Base-by-base conservation (phyloP, 2,329 filamentous ascomycete species). In the Diaporthe citri region DNA sequence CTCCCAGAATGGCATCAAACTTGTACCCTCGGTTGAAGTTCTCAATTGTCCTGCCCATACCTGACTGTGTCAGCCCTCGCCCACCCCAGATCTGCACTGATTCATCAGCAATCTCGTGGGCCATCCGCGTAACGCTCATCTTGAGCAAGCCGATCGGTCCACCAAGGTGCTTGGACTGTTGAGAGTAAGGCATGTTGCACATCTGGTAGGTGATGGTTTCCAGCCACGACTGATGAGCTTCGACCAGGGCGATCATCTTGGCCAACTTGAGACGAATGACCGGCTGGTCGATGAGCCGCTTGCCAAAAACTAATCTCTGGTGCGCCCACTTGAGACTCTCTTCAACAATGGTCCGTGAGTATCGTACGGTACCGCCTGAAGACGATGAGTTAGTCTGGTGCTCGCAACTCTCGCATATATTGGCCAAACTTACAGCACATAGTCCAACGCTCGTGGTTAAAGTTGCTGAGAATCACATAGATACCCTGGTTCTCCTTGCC, bases 281-380 rank as follows among this genome's bases (percentile, higher is more conserved):
- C 34, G 95, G 94, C 81, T 97, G 94, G 80, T 95, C 92, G 78
- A 96, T 93, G 55, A 97, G 88, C 39, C 92, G 92, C 87, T 96
- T 96, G 81, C 91, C 91, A 82, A 97, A 97, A 78, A 97, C 94
- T 36, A 95, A 88, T 67, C 95, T 92, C 85, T 97, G 95, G 86
- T 97, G 95, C 43, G 92, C 89, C 95, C 95, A 98, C 83, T 97
- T 97, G 77, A 97, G 86, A 80, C 92, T 96, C 82, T 97, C 95
- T 83, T 97, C 94, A 17, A 95, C 92, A 20, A 96, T 90, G 1
- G 89, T 89, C 77, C 94, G 90, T 72, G 88, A 91, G 83, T 89
- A 88, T 69, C 93, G 91, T 75, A 93, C 88, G 4, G 92, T 90
- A 69, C 86, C 91, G 78, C 86, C 86, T 84, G 77, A 28, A 39